phyloP scores from a whole-genome alignment of 2,329 filamentous ascomycete genomes.

The Dothistroma septosporum region DNA sequence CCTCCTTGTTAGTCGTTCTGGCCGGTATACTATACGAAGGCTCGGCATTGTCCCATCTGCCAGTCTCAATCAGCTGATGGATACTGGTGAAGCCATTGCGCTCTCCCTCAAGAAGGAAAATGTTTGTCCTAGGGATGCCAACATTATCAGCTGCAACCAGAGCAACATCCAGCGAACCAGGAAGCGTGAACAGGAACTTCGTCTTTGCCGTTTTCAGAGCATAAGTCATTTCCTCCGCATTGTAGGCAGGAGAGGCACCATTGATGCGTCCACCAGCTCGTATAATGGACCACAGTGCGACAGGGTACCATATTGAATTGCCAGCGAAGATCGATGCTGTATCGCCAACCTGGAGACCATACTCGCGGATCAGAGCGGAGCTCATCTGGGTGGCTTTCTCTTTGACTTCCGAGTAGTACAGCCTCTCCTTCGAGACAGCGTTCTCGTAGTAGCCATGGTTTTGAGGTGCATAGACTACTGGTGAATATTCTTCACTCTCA shows the following conservation, averaged over 20 bases:
- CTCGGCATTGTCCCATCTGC: slow-evolving; percentile 38
- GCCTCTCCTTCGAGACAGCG: slow-evolving; percentile 53
- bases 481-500: slow-evolving; percentile 50
- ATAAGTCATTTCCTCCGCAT: slow-evolving; percentile 61
- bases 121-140: slow-evolving; percentile 46
- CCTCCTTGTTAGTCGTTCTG: slow-evolving; percentile 52
- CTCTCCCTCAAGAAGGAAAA: slow-evolving; percentile 54
- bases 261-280: slow-evolving; percentile 51
- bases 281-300: slow-evolving; percentile 56
- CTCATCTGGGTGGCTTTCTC: slow-evolving; percentile 54
- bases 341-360: slow-evolving; percentile 51
- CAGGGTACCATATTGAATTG: slow-evolving; percentile 64
- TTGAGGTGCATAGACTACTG: slow-evolving; percentile 36
- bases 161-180: slow-evolving; percentile 51
- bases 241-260: slow-evolving; percentile 61
- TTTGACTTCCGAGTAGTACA: slow-evolving; percentile 55
- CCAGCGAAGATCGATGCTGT: slow-evolving; percentile 57
- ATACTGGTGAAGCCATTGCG: slow-evolving; percentile 46
- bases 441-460: slow-evolving; percentile 53
- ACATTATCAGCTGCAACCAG: slow-evolving; percentile 50
- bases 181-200: slow-evolving; percentile 55
- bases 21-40: slow-evolving; percentile 46
- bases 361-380: slow-evolving; percentile 54
- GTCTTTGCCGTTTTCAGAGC: slow-evolving; percentile 55
- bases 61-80: slow-evolving; percentile 40